Evolutionary conservation across 2,329 filamentous ascomycete genomes (phyloP).

Genomic region (Didymella arachidicola): DNA sequence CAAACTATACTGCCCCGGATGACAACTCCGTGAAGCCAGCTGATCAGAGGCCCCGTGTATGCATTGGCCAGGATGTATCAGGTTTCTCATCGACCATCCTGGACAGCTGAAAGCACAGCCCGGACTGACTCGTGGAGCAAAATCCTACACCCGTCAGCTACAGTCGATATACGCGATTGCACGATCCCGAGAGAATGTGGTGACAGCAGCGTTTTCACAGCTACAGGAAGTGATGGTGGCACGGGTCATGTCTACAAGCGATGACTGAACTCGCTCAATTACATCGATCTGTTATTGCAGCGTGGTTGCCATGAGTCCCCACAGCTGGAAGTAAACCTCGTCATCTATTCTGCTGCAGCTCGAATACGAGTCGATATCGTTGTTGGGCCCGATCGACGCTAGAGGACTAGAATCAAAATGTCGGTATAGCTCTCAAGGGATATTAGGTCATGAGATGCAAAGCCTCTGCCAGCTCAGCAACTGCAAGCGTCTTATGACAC

Average conservation of each 20-base stretch:
- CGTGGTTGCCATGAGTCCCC: neutral
- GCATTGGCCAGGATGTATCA: slow-evolving; percentile 1
- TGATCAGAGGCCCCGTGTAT: slow-evolving; percentile 7
- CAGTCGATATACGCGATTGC: no score
- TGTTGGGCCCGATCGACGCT: no score
- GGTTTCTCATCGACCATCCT: slow-evolving; percentile 4
- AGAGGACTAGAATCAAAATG: no score
- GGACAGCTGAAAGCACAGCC: neutral
- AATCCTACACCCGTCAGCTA: neutral
- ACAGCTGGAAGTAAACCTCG: neutral
- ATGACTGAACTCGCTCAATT: neutral
- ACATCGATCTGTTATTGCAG: neutral
- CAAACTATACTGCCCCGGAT: neutral
- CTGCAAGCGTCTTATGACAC: neutral
- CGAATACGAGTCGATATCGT: no score
- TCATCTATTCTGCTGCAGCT: no score
- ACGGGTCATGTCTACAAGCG: neutral
- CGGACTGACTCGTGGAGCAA: neutral
- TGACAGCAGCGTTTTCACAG: neutral
- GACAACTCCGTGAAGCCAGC: neutral
- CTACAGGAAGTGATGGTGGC: neutral
- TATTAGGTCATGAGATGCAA: neutral
- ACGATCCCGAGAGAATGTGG: neutral
- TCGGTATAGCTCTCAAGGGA: no score
- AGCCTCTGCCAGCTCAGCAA: neutral